Evolutionary conservation across 805 yeast genomes (phyloP).

Genomic region (Myxozyma neotropica): DNA sequence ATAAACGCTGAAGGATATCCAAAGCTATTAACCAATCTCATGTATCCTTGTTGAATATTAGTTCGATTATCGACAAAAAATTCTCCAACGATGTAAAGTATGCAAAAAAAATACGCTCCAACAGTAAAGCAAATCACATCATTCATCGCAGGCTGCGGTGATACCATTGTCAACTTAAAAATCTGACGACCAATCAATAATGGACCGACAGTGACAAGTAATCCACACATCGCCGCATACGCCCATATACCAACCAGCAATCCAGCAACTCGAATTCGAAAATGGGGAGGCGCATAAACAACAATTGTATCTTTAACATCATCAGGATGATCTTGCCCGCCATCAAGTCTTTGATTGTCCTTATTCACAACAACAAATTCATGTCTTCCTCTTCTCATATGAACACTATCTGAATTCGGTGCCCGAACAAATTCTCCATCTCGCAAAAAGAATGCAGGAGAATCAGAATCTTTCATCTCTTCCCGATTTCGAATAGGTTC

Average conservation of each 20-base stretch:
- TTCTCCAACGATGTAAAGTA: constrained; percentile 2
- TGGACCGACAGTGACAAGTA: constrained; percentile 37
- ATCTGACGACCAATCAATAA: constrained; percentile 38
- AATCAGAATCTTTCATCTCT: neutral
- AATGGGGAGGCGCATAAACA: constrained; percentile 85
- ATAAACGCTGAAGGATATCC: neutral
- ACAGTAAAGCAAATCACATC: constrained; percentile 35
- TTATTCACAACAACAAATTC: constrained; percentile 83
- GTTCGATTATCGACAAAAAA: constrained; percentile 7
- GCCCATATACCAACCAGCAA: constrained; percentile 54
- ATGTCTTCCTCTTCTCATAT: constrained; percentile 58
- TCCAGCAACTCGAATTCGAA: constrained; percentile 58
- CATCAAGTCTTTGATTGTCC: constrained; percentile 62
- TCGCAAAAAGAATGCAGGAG: constrained; percentile 64
- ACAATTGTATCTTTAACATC: constrained; percentile 53
- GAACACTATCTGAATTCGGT: constrained; percentile 78
- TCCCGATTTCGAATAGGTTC: constrained; percentile 6
- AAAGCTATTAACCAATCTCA: neutral
- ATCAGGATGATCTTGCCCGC: constrained; percentile 46
- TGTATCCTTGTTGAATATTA: neutral
- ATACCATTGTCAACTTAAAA: constrained; percentile 7
- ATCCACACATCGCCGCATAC: constrained; percentile 40
- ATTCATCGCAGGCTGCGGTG: constrained; percentile 23
- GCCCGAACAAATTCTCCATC: constrained; percentile 84
- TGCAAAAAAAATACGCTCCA: constrained; percentile 34